Evolutionary conservation across 1,284 basidiomycete genomes (phyloP).

Genomic region (Salmacisia buchloeana): DNA sequence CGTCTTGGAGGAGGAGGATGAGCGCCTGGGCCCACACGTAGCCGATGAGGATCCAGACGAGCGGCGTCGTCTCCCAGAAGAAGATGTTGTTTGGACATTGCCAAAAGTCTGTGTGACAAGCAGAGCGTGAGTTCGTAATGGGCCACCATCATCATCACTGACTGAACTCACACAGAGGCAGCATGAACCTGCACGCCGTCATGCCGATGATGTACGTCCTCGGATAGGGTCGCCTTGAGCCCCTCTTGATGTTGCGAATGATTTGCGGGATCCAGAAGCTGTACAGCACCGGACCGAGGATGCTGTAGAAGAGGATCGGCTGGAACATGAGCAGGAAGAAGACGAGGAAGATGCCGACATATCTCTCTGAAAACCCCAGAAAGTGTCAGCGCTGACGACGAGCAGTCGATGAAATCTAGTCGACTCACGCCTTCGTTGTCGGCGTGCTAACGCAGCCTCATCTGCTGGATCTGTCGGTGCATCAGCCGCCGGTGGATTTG

Average conservation of each 20-base stretch:
- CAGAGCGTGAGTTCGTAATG: neutral
- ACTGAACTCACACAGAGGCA: constrained; percentile 34
- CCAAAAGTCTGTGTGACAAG: constrained; percentile 29
- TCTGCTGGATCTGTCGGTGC: no score
- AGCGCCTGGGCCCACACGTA: constrained; percentile 21
- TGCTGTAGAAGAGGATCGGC: neutral
- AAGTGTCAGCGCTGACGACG: no score
- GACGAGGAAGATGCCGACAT: neutral
- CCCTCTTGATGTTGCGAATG: constrained; percentile 35
- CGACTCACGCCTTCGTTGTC: no score
- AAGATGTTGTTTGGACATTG: constrained; percentile 41
- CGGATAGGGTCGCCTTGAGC: constrained; percentile 29
- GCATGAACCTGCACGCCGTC: constrained; percentile 38
- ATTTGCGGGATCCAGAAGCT: constrained; percentile 45
- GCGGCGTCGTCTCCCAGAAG: constrained; percentile 35
- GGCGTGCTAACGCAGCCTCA: no score
- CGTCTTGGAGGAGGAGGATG: constrained; percentile 38
- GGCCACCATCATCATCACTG: neutral
- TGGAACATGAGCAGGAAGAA: constrained; percentile 8
- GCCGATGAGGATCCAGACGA: constrained; percentile 34
- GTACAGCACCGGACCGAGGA: constrained; percentile 20
- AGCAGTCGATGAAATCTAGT: no score
- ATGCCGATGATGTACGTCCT: constrained; percentile 42
- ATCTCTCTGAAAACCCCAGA: no score
- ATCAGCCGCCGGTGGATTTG: no score